Base-by-base conservation (phyloP, 2,329 filamentous ascomycete genomes). In the Aspergillus quadrilineatus region DNA sequence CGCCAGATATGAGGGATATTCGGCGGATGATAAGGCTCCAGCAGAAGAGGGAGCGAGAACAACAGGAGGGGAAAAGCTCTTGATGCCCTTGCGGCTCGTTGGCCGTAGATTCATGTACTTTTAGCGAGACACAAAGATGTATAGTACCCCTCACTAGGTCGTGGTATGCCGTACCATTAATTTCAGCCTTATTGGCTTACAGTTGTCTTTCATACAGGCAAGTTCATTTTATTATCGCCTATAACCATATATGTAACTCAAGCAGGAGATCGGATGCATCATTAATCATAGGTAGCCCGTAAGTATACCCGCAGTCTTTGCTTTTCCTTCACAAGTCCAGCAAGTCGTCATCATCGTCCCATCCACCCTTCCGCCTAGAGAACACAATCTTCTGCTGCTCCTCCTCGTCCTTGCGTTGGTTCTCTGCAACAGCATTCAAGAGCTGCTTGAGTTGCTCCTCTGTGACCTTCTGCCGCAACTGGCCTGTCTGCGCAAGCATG, bases 381-480 rank as follows among this genome's bases (percentile, higher is more conserved):
- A 96, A 89, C 36, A 95, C 90, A 74, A 97, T 94, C 79, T 91
- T 94, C 72, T 90, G 85, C 58, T 90, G 85, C 58, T 81, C 80
- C 74, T 90, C 84, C 55, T 78, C 74, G 55, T 78, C 75, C 65
- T 78, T 74, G 58, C 73, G 73, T 75, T 86, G 82, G 64, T 85
- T 89, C 69, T 96, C 92, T 26, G 90, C 88, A 58, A 97, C 85
- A 14, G 91, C 90, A 61, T 86, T 89, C 62, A 99, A 77, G 56
- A 99, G 81, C 64, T 96, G 91, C 80, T 97, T 97, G 68, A 99
- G 81, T 79, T 97, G 92, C 48, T 88, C 86, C 76, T 99, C 94
- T 1, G 89, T 93, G 46, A 99, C 91, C 73, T 96, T 95, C 60
- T 85, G 79, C 53, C 90, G 82, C 66, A 99, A 80, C 79, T 97